Conservation (phyloP, 352 stramenopile genomes). For the Hyaloperonospora brassicae region DNA sequence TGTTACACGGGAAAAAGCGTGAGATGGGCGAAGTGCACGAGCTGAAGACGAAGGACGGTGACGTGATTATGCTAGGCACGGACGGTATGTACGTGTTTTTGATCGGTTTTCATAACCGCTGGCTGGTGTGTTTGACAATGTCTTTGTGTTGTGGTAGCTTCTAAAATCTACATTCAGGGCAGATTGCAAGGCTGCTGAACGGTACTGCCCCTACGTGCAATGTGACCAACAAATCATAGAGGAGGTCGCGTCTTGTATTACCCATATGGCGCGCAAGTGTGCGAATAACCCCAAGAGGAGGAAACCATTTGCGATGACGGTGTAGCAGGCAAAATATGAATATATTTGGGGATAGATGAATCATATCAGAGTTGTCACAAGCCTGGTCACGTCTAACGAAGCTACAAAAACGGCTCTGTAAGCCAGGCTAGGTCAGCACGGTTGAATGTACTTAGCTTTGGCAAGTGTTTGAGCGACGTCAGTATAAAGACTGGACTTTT, state of each 20-base stretch:
- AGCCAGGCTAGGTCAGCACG: too few relatives aligned
- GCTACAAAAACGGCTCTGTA: too few relatives aligned
- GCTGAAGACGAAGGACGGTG: conserved; percentile 73
- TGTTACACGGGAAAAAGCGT: too few relatives aligned
- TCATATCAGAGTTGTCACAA: conserved; percentile 86
- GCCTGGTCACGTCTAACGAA: conserved; percentile 66
- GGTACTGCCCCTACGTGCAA: conserved; percentile 46
- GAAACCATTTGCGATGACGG: conserved; percentile 71
- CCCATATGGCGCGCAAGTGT: conserved; percentile 69
- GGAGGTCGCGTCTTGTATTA: conserved; percentile 70
- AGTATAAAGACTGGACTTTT: too few relatives aligned
- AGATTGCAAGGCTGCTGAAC: conserved; percentile 67
- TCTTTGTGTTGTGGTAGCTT: conserved; percentile 73
- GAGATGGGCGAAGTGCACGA: conserved; percentile 86
- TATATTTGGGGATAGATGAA: conserved; percentile 86
- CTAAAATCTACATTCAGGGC: conserved; percentile 89
- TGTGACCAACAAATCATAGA: conserved; percentile 57
- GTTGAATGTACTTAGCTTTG: too few relatives aligned
- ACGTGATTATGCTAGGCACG: conserved; percentile 91
- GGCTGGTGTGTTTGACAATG: too few relatives aligned
- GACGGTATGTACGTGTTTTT: conserved; percentile 83
- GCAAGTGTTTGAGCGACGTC: too few relatives aligned
- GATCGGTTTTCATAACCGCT: too few relatives aligned
- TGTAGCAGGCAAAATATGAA: conserved; percentile 63
- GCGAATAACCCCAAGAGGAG: too few relatives aligned